phyloP scores from a whole-genome alignment of 306 rosid species.

The Medicago arabica region DNA sequence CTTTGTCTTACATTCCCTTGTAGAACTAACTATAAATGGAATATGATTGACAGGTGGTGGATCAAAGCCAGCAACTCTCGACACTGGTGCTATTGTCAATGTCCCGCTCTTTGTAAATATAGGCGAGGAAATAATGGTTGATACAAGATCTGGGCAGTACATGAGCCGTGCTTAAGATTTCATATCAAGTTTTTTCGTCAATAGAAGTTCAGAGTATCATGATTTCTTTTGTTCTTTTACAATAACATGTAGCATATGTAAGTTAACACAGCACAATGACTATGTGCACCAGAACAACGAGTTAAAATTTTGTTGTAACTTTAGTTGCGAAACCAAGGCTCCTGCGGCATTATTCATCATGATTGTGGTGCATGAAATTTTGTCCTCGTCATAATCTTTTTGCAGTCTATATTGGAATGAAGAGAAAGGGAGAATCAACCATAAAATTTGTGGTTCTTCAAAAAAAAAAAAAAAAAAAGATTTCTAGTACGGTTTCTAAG shows the following conservation, averaged over 20 bases:
- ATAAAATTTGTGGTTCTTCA: not conserved
- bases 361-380: conserved; percentile 2
- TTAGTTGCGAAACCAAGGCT: conserved; percentile 12
- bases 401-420: not conserved
- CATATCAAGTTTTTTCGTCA: conserved; percentile 40
- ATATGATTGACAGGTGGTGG: conserved; percentile 83
- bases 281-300: conserved; percentile 6
- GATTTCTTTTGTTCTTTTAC: not conserved
- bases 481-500: not conserved
- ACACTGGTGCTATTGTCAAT: conserved; percentile 82
- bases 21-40: conserved; percentile 29
- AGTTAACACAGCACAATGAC: conserved; percentile 40
- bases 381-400: not conserved
- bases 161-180: conserved; percentile 77
- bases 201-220: not conserved
- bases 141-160: conserved; percentile 92
- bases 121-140: conserved; percentile 80
- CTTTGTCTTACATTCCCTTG: conserved; percentile 15
- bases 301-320: conserved; percentile 35
- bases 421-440: not conserved
- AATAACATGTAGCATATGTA: conserved; percentile 39
- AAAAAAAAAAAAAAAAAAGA: too few species aligned
- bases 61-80: conserved; percentile 90
- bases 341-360: conserved; percentile 21
- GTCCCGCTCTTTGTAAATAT: conserved; percentile 84